Percentiles rank a stretch among this genome's conserved stretches.
phyloP scores from a whole-genome alignment of 164 flowering plant genomes.

The Santalum album region DNA sequence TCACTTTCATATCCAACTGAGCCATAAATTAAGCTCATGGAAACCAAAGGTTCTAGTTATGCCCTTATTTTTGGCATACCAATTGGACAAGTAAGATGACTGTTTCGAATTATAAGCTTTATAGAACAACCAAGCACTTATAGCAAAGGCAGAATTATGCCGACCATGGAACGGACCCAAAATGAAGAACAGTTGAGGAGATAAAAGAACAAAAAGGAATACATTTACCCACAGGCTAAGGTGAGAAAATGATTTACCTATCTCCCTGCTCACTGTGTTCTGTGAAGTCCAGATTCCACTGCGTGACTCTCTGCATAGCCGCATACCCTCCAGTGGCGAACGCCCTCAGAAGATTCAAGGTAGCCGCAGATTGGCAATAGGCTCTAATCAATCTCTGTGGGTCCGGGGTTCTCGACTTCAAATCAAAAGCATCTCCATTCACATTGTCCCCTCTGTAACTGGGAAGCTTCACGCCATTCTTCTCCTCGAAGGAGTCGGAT shows the following conservation, averaged over 20 bases:
- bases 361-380: conserved; percentile 25
- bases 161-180: too few relatives aligned
- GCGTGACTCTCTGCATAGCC: conserved; percentile 29
- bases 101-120: too few relatives aligned
- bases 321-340: conserved; percentile 36
- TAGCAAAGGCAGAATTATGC: too few relatives aligned
- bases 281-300: conserved; percentile 33
- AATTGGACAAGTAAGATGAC: too few relatives aligned
- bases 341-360: conserved; percentile 29
- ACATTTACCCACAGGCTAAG: too few relatives aligned
- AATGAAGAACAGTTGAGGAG: too few relatives aligned
- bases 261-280: conserved; percentile 28
- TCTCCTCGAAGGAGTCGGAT: conserved; percentile 31
- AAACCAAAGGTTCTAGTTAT: too few relatives aligned
- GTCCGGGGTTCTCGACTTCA: conserved; percentile 22
- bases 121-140: too few relatives aligned
- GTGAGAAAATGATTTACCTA: conserved; percentile 10
- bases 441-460: conserved; percentile 34
- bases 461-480: conserved; percentile 29
- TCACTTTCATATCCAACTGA: not conserved
- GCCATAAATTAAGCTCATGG: not conserved
- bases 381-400: conserved; percentile 33
- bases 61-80: too few relatives aligned
- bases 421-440: conserved; percentile 28
- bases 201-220: too few relatives aligned